A percentile compares a stretch with the other conserved stretches of the same genome.
These are phyloP conservation scores for Acanthamoeba healyi DNA, from an alignment of 208 protist genomes.

Conservation along the genomic window DNA sequence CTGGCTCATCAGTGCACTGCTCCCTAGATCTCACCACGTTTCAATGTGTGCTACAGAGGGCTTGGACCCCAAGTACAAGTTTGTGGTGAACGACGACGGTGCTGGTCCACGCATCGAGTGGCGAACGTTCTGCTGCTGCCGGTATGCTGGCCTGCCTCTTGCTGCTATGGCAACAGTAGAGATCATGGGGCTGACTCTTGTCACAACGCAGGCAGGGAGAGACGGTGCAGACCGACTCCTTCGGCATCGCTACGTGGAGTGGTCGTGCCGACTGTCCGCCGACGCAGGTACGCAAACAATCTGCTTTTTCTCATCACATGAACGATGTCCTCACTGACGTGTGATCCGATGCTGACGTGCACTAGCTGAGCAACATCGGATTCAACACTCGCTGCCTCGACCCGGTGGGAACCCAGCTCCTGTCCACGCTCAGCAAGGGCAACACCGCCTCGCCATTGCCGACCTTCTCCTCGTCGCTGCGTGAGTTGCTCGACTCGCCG, in stretches of 20 bases:
- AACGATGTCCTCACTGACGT: not conserved
- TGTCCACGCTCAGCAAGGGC: not conserved
- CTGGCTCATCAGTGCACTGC: too few species aligned
- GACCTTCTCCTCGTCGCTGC: not conserved
- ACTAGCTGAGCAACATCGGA: conserved; percentile 24
- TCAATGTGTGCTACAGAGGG: not conserved
- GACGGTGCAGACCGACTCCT: not conserved
- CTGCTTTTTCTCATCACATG: not conserved
- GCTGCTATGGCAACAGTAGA: too few species aligned
- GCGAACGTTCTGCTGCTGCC: conserved; percentile 55
- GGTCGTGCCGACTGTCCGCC: conserved; percentile 11
- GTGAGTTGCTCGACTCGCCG: not conserved
- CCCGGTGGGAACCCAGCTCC: not conserved
- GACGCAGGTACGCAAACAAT: not conserved
- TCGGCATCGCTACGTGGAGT: not conserved
- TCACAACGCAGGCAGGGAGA: not conserved
- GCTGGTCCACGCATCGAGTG: conserved; percentile 18
- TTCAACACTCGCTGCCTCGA: conserved; percentile 27
- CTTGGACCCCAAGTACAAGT: conserved; percentile 55
- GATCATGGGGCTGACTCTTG: too few species aligned
- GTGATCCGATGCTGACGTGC: too few species aligned
- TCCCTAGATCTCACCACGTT: too few species aligned
- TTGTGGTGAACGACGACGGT: not conserved
- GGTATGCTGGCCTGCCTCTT: too few species aligned
- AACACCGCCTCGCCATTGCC: not conserved